Evolutionary conservation across 192 early-diverging fungal species (phyloP).

Genomic region (Backusella australiensis): DNA sequence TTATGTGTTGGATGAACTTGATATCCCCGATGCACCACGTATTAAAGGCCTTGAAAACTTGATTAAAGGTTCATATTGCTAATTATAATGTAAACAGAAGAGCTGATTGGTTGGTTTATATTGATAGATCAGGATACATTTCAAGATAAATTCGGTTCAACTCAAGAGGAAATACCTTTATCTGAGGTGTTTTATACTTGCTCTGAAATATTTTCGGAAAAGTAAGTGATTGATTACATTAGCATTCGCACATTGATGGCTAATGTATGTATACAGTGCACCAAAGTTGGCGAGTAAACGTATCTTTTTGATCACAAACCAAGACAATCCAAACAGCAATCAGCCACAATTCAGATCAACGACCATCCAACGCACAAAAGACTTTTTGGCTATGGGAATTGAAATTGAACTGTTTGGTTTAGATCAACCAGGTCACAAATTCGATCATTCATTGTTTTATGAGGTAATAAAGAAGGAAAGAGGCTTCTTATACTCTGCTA

Average conservation of each 20-base stretch:
- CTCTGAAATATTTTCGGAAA: slow-evolving; percentile 55
- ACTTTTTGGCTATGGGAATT: slow-evolving; percentile 56
- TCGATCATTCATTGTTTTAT: slow-evolving; percentile 61
- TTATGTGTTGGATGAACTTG: slow-evolving; percentile 59
- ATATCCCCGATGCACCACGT: slow-evolving; percentile 56
- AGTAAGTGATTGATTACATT: slow-evolving; percentile 34
- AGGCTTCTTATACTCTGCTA: not conserved
- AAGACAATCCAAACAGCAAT: slow-evolving; percentile 58
- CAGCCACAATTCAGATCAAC: slow-evolving; percentile 47
- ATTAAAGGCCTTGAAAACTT: slow-evolving; percentile 61
- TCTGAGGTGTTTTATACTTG: slow-evolving; percentile 65
- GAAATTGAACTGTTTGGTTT: slow-evolving; percentile 64
- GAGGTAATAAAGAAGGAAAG: slow-evolving; percentile 36
- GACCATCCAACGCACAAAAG: slow-evolving; percentile 56
- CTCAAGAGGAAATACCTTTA: slow-evolving; percentile 50
- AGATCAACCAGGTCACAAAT: slow-evolving; percentile 42
- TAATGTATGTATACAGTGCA: slow-evolving; percentile 26
- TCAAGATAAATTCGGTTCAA: slow-evolving; percentile 45
- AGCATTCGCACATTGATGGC: not conserved
- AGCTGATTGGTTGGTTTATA: not conserved
- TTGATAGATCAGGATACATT: slow-evolving; percentile 38
- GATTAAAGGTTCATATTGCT: slow-evolving; percentile 40
- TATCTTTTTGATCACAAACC: slow-evolving; percentile 71
- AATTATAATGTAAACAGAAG: not conserved
- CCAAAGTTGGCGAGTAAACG: slow-evolving; percentile 55